phyloP scores from a whole-genome alignment of 1,139 yeast species.

The Scheffersomyces parashehatae region DNA sequence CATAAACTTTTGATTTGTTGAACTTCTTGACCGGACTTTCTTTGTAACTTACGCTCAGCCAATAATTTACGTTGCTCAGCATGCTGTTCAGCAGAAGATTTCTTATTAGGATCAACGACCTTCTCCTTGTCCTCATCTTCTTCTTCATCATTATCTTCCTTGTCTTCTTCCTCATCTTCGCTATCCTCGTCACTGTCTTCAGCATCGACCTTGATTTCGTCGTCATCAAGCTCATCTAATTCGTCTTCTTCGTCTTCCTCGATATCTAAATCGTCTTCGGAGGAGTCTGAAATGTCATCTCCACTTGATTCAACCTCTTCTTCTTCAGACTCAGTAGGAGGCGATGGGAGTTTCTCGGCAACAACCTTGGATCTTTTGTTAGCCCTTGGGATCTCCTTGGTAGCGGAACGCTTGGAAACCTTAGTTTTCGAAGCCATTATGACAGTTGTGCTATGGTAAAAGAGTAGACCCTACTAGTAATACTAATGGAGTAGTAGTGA shows the following conservation, averaged over 20 bases:
- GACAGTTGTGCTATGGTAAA: too few species aligned
- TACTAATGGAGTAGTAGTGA: too few species aligned
- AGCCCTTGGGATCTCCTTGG: conserved; percentile 16
- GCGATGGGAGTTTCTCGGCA: conserved; percentile 17
- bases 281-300: conserved; percentile 4
- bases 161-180: conserved; percentile 16
- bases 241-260: conserved; percentile 22
- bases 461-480: too few species aligned
- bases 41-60: conserved; percentile 80
- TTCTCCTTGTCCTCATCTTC: conserved; percentile 11
- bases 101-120: conserved; percentile 43
- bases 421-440: conserved; percentile 11
- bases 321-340: conserved; percentile 19
- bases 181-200: conserved; percentile 16
- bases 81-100: conserved; percentile 68
- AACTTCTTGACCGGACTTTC: conserved; percentile 84
- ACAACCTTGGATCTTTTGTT: conserved; percentile 30
- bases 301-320: conserved; percentile 19
- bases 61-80: conserved; percentile 79
- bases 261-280: conserved; percentile 16
- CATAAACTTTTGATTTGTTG: conserved; percentile 84
- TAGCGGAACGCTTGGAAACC: conserved; percentile 36
- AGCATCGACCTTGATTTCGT: conserved; percentile 16
- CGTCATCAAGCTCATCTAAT: conserved; percentile 19
- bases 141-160: conserved; percentile 16